These are phyloP conservation scores for Suillus fuscotomentosus DNA, from an alignment of 768 basidiomycete genomes.

Conservation along the genomic window DNA sequence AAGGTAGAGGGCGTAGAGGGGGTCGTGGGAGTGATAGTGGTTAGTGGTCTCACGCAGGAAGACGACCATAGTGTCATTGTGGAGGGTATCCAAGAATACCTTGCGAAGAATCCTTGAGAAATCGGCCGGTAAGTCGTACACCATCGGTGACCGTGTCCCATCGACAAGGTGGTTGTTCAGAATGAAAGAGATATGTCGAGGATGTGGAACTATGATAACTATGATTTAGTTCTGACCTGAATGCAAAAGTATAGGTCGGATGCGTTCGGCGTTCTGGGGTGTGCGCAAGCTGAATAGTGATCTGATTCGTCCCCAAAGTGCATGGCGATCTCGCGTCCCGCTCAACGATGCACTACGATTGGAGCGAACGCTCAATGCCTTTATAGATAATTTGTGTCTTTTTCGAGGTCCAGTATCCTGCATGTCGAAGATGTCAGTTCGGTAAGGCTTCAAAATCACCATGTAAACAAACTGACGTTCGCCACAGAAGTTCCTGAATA, in stretches of 20 bases:
- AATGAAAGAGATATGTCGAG: not conserved
- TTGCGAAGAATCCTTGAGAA: constrained; percentile 10
- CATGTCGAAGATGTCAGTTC: not conserved
- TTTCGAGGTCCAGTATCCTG: not conserved
- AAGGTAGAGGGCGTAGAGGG: constrained; percentile 33
- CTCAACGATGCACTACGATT: not conserved
- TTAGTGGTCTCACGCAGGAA: constrained; percentile 30
- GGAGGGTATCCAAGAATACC: constrained; percentile 26
- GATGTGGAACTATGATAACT: not conserved
- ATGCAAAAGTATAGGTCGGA: not conserved
- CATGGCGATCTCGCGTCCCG: not conserved
- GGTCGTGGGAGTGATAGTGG: constrained; percentile 34
- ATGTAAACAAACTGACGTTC: not conserved
- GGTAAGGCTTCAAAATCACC: not conserved
- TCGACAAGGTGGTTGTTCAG: not conserved
- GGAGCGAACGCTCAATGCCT: not conserved
- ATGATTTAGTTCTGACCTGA: not conserved
- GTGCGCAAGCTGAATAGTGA: not conserved
- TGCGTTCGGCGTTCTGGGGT: not conserved
- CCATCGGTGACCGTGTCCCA: not conserved
- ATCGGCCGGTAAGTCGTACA: not conserved
- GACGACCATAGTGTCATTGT: constrained; percentile 32
- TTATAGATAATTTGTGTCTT: not conserved
- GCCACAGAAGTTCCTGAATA: not conserved
- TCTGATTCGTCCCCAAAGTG: not conserved